These are phyloP conservation scores for Penicillium sp. DNA, from an alignment of 2,329 filamentous ascomycete genomes.

Conservation along the genomic window DNA sequence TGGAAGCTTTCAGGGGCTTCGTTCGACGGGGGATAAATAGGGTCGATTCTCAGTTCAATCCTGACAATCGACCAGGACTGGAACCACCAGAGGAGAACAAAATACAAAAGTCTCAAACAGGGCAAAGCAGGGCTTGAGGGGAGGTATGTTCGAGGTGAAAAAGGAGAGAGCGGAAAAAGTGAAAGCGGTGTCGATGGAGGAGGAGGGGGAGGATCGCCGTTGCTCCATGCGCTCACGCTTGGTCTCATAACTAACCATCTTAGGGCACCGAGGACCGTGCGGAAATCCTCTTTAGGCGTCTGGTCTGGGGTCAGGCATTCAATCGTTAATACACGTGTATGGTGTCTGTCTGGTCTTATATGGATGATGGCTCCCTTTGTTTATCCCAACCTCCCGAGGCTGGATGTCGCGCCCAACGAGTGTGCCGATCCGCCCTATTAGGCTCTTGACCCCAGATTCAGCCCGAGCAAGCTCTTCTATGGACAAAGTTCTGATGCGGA, in stretches of 20 bases:
- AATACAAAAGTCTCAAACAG: conserved; percentile 20
- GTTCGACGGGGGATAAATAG: not conserved
- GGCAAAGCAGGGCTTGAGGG: conserved; percentile 5
- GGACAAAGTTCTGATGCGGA: not conserved
- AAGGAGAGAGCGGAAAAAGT: conserved; percentile 29
- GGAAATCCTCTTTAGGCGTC: not conserved
- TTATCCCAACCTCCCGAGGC: too few relatives aligned
- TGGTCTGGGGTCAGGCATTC: not conserved
- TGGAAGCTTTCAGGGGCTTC: conserved; percentile 23
- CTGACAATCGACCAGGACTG: conserved; percentile 9
- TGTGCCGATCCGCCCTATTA: not conserved
- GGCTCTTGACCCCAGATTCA: conserved; percentile 1
- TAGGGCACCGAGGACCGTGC: not conserved
- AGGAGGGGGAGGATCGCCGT: conserved; percentile 29
- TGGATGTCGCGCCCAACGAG: not conserved
- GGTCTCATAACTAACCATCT: not conserved
- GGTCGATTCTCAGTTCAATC: conserved; percentile 17
- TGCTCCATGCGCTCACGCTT: conserved; percentile 18
- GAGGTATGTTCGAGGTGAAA: conserved; percentile 16
- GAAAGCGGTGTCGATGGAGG: conserved; percentile 30
- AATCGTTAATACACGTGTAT: not conserved
- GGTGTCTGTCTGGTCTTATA: not conserved
- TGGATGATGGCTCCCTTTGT: too few relatives aligned
- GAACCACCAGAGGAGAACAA: conserved; percentile 20
- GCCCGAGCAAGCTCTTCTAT: not conserved